Conservation (phyloP, 2,329 filamentous ascomycete genomes). For the Pseudogymnoascus sp. region DNA sequence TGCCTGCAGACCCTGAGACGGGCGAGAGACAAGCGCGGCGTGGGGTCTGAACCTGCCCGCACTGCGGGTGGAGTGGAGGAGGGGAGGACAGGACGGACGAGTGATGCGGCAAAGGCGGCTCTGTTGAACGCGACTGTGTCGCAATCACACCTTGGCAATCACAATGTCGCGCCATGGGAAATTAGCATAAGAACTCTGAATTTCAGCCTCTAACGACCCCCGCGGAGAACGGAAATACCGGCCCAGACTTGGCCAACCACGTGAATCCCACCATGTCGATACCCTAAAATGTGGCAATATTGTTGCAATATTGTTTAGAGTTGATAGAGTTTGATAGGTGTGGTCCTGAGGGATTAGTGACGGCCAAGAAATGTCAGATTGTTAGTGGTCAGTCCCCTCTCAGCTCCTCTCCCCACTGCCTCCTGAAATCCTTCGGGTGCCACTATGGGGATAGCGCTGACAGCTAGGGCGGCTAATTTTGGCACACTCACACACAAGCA, state of each 20-base stretch:
- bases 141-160: not conserved
- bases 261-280: not conserved
- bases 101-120: not conserved
- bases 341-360: not conserved
- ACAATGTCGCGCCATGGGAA: not conserved
- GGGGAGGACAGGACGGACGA: not conserved
- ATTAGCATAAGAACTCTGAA: not conserved
- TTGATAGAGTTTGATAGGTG: not conserved
- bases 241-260: not conserved
- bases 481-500: not conserved
- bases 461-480: slow-evolving; percentile 1
- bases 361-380: not conserved
- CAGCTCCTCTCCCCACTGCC: not conserved
- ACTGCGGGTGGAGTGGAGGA: not conserved
- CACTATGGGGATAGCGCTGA: not conserved
- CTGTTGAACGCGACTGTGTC: not conserved
- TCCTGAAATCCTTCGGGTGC: not conserved
- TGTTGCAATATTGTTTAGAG: not conserved
- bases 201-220: not conserved
- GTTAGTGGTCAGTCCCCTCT: not conserved
- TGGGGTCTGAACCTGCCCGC: not conserved
- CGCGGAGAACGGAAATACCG: not conserved
- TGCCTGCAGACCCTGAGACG: not conserved
- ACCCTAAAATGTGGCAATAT: not conserved
- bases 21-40: not conserved